phyloP scores from a whole-genome alignment of 2,329 filamentous ascomycete species.

The Cladosporium sp. region DNA sequence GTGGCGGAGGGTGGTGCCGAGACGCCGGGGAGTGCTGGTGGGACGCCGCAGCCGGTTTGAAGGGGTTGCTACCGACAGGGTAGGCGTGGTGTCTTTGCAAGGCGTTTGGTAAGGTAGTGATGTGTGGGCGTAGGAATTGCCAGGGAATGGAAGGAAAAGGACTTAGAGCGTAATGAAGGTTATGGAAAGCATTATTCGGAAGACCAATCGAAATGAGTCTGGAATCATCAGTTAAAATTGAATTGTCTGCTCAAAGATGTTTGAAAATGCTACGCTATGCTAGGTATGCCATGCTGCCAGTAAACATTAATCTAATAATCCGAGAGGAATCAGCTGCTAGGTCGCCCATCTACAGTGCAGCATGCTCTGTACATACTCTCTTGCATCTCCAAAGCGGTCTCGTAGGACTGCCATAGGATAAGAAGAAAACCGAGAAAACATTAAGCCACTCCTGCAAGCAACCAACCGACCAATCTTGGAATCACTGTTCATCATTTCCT shows the following conservation, averaged over 20 bases:
- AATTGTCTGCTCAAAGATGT: too few relatives aligned
- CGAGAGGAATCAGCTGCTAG: not conserved
- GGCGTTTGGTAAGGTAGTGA: conserved; percentile 2
- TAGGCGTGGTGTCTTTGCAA: not conserved
- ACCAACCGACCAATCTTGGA: not conserved
- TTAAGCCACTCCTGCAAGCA: not conserved
- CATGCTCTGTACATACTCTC: not conserved
- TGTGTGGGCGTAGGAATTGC: not conserved
- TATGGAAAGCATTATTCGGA: not conserved
- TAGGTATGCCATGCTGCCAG: not conserved
- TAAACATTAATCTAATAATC: not conserved
- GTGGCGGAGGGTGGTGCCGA: conserved; percentile 37
- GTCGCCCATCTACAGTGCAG: not conserved
- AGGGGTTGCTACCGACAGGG: too few relatives aligned
- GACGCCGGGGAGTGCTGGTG: conserved; percentile 25
- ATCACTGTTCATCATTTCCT: not conserved
- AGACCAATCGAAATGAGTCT: too few relatives aligned
- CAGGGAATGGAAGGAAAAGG: not conserved
- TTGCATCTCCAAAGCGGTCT: not conserved
- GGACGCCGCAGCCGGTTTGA: conserved; percentile 12
- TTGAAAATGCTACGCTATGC: not conserved
- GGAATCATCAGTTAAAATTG: too few relatives aligned
- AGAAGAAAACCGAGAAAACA: not conserved
- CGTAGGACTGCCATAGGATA: not conserved
- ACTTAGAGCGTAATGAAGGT: not conserved